Evolutionary conservation across 2,329 filamentous ascomycete species (phyloP).

Genomic region (Lachnellula hyalina): DNA sequence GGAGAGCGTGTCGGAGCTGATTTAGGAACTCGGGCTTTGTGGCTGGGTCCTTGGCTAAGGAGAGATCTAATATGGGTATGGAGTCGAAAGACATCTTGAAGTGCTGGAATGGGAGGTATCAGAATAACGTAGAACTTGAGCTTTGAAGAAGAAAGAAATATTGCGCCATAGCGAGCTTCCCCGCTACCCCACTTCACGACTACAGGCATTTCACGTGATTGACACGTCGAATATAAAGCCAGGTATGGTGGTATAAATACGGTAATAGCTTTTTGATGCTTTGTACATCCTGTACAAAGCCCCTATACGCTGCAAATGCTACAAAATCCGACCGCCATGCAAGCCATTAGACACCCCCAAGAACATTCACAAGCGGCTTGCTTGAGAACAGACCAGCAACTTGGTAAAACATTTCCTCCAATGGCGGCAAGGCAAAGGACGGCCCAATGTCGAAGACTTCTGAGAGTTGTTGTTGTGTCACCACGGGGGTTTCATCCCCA

Average conservation of each 20-base stretch:
- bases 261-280: slow-evolving; percentile 4
- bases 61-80: slow-evolving; percentile 74
- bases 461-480: slow-evolving; percentile 62
- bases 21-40: slow-evolving; percentile 69
- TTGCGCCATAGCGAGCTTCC: too few relatives aligned
- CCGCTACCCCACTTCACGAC: too few relatives aligned
- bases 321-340: slow-evolving; percentile 14
- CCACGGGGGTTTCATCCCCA: slow-evolving; percentile 51
- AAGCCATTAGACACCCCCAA: not conserved
- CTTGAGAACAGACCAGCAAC: slow-evolving; percentile 60
- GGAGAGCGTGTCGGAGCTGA: slow-evolving; percentile 66
- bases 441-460: slow-evolving; percentile 66
- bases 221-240: too few relatives aligned
- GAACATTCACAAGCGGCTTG: slow-evolving; percentile 39
- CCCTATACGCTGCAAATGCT: slow-evolving; percentile 13
- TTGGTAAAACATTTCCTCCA: slow-evolving; percentile 71
- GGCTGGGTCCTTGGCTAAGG: slow-evolving; percentile 53
- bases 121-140: not conserved
- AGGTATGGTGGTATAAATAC: too few relatives aligned
- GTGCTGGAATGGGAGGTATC: not conserved
- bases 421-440: slow-evolving; percentile 63
- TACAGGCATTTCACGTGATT: too few relatives aligned
- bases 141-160: not conserved
- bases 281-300: slow-evolving; percentile 8
- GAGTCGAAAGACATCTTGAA: slow-evolving; percentile 52